Percentiles rank a stretch among this genome's conserved stretches.
Evolutionary conservation across 306 rosid species (phyloP).

Genomic region (Pachyrhizus erosus): DNA sequence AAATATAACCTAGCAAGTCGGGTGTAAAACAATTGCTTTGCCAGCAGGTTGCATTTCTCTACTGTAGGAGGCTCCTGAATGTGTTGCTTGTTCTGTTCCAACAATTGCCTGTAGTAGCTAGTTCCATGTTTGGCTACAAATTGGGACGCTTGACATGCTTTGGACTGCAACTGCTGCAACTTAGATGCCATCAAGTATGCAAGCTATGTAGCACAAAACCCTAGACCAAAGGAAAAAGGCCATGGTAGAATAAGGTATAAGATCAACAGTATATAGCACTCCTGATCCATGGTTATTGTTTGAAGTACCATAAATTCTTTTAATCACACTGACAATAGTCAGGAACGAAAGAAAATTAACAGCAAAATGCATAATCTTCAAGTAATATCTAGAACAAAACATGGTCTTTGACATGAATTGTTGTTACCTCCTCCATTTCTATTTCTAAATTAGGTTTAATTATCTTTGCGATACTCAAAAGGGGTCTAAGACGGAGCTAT

Average conservation of each 20-base stretch:
- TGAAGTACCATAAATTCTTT: not conserved
- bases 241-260: not conserved
- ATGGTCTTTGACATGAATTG: not conserved
- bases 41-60: constrained; percentile 81
- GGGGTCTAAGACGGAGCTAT: not conserved
- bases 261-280: not conserved
- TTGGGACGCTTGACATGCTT: constrained; percentile 84
- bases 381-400: not conserved
- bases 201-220: constrained; percentile 28
- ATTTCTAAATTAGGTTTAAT: constrained; percentile 1
- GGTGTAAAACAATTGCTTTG: constrained; percentile 85
- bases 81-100: constrained; percentile 89
- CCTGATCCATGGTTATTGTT: not conserved
- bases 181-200: constrained; percentile 71
- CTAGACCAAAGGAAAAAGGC: not conserved
- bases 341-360: not conserved
- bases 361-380: not conserved
- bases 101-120: constrained; percentile 73
- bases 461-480: not conserved
- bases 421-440: not conserved
- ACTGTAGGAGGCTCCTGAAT: constrained; percentile 90
- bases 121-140: constrained; percentile 65
- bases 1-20: constrained; percentile 89
- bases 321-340: not conserved
- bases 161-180: constrained; percentile 76